These are phyloP conservation scores for Chamaenerion angustifolium DNA, from an alignment of 345 rosid genomes.

Conservation along the genomic window DNA sequence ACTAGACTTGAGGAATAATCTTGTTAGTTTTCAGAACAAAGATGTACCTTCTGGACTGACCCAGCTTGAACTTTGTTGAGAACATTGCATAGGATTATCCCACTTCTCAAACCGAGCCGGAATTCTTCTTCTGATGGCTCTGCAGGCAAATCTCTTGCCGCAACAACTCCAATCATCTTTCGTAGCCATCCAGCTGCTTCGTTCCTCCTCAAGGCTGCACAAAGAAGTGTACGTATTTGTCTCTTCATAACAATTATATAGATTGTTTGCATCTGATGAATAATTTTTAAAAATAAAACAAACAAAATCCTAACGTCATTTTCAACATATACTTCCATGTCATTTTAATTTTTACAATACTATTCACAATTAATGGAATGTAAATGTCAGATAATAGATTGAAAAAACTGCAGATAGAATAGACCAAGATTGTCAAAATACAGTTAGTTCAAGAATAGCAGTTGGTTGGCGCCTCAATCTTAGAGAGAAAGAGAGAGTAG, in stretches of 20 bases:
- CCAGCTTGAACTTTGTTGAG: constrained; percentile 83
- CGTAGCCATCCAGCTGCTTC: constrained; percentile 90
- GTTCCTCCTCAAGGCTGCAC: constrained; percentile 56
- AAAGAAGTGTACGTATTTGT: constrained; percentile 32
- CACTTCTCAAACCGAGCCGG: constrained; percentile 80
- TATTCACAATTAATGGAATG: too few relatives aligned
- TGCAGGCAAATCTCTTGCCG: constrained; percentile 68
- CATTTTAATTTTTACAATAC: too few relatives aligned
- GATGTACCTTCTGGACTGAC: constrained; percentile 54
- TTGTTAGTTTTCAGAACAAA: not conserved
- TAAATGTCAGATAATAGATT: too few relatives aligned
- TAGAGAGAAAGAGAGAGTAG: too few relatives aligned
- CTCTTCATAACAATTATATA: constrained; percentile 25
- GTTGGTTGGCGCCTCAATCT: too few relatives aligned
- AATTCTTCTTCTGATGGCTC: constrained; percentile 91
- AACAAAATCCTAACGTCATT: too few relatives aligned
- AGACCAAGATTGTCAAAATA: too few relatives aligned
- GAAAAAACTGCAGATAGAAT: too few relatives aligned
- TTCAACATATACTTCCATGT: too few relatives aligned
- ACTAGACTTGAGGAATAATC: not conserved
- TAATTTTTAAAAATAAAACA: too few relatives aligned
- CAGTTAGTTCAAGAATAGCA: too few relatives aligned
- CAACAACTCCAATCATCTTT: constrained; percentile 50
- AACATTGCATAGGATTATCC: constrained; percentile 74
- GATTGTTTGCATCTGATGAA: too few relatives aligned